Evolutionary conservation across 2,329 filamentous ascomycete species (phyloP).

Genomic region (Colletotrichum lindemuthianum): DNA sequence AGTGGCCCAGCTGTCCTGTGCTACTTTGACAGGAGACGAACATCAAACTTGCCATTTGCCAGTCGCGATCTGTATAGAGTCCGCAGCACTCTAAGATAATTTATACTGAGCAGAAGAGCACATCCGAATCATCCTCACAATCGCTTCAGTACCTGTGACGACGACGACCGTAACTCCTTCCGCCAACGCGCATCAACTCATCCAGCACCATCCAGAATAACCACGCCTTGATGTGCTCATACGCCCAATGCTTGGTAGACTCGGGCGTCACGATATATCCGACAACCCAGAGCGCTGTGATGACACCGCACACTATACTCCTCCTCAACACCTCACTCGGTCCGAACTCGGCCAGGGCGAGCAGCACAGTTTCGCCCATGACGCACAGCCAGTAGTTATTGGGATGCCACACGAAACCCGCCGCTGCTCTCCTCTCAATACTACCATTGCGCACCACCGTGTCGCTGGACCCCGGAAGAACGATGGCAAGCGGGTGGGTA

Average conservation of each 20-base stretch:
- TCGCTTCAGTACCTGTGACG: constrained; percentile 12
- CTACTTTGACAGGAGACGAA: no score
- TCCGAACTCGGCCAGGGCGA: constrained; percentile 38
- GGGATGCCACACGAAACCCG: constrained; percentile 37
- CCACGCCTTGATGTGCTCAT: constrained; percentile 38
- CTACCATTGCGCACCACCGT: constrained; percentile 35
- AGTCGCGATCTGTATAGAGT: no score
- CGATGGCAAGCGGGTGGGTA: constrained; percentile 29
- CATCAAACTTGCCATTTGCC: no score
- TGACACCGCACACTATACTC: constrained; percentile 30
- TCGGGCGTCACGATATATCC: constrained; percentile 38
- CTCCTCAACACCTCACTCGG: constrained; percentile 36
- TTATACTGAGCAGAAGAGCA: no score
- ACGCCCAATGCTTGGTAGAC: constrained; percentile 36
- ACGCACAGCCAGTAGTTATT: constrained; percentile 38
- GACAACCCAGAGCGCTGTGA: constrained; percentile 37
- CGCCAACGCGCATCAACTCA: constrained; percentile 37
- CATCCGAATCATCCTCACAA: no score
- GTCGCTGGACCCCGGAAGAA: constrained; percentile 19
- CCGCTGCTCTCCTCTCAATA: constrained; percentile 8
- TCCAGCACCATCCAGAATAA: constrained; percentile 36
- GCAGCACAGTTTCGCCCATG: constrained; percentile 36
- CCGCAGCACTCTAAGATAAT: no score
- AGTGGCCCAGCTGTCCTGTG: no score
- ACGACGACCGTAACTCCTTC: constrained; percentile 17